Base-by-base conservation (phyloP, 352 stramenopile species). In the Globisporangium ultimum region DNA sequence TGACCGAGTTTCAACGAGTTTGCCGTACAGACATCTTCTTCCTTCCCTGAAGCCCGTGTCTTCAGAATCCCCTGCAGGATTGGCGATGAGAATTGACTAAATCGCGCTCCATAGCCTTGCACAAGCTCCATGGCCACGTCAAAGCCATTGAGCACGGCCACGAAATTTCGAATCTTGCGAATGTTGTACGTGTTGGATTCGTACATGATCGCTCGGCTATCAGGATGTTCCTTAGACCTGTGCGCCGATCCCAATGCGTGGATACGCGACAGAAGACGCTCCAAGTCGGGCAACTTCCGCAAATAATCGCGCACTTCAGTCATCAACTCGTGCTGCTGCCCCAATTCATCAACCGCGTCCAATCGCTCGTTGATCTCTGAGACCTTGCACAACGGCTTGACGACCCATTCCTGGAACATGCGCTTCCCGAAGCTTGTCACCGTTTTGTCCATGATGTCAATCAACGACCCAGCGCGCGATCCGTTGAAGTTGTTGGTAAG, bases 131-230 rank as follows among this genome's bases (percentile, higher is more conserved):
- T 84, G 0, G 90, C 78, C 13, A 68, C 58, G 60, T 84, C 82
- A 47, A 99, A 95, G 18, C 91, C 96, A 47, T 93, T 84, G 7
- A 99, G 67, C 11, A 98, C 70, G 3, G 97, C 80, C 5, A 96
- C 42, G 38, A 97, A 96, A 58, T 97, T 85, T 21, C 87, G 86
- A 43, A 99, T 98, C 72, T 99, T 99, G 50, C 95, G 90, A 60
- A 96, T 96, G 54, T 98, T 99, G 82, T 99, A 98, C 56, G 90
- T 97, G 53, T 84, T 88, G 17, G 74, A 84, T 68, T 99, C 97
- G 72, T 99, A 99, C 74, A 99, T 96, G 53, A 99, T 92, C 42
- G 97, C 97, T 36, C 97, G 83, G 49, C 93, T 96, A 66, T 98
- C 96, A 0, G 97, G 97, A 72, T 99, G 97, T 56, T 93, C 74